Percentiles rank a stretch among this genome's conserved stretches.
Conservation (phyloP, 306 rosid genomes). For the Vigna reflexopilosa region DNA sequence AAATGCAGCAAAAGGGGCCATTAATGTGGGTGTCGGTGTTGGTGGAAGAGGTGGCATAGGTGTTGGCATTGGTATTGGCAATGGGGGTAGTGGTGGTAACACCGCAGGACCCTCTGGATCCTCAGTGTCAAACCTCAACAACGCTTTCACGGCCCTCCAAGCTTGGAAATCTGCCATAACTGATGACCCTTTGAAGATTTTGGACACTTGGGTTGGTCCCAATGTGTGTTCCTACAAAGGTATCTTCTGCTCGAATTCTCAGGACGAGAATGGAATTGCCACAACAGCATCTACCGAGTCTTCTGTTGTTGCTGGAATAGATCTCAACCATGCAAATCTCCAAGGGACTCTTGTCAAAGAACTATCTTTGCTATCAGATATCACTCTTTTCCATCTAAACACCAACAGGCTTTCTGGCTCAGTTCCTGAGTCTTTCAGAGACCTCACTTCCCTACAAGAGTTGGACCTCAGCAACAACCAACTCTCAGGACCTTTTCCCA, state of each 20-base stretch:
- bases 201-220: conserved; percentile 74
- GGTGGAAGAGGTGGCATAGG: conserved; percentile 34
- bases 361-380: conserved; percentile 72
- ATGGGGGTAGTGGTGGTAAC: conserved; percentile 36
- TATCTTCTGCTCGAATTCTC: conserved; percentile 65
- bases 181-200: conserved; percentile 73
- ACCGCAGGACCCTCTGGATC: conserved; percentile 53
- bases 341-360: conserved; percentile 78
- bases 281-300: conserved; percentile 44
- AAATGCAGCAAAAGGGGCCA: conserved; percentile 48
- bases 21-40: conserved; percentile 48
- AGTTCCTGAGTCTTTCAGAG: conserved; percentile 67
- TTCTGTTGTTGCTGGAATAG: conserved; percentile 74
- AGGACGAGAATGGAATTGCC: conserved; percentile 28
- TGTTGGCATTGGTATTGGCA: conserved; percentile 42
- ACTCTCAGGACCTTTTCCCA: conserved; percentile 81
- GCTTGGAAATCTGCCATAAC: conserved; percentile 90
- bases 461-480: conserved; percentile 91
- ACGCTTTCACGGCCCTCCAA: conserved; percentile 82
- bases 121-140: conserved; percentile 48
- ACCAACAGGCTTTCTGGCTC: conserved; percentile 74
- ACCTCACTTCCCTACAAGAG: conserved; percentile 65
- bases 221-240: conserved; percentile 89
- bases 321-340: conserved; percentile 94
- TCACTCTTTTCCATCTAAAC: conserved; percentile 83